Evolutionary conservation across 176 grass and related monocot species (phyloP).

Genomic region (Zizania latifolia): DNA sequence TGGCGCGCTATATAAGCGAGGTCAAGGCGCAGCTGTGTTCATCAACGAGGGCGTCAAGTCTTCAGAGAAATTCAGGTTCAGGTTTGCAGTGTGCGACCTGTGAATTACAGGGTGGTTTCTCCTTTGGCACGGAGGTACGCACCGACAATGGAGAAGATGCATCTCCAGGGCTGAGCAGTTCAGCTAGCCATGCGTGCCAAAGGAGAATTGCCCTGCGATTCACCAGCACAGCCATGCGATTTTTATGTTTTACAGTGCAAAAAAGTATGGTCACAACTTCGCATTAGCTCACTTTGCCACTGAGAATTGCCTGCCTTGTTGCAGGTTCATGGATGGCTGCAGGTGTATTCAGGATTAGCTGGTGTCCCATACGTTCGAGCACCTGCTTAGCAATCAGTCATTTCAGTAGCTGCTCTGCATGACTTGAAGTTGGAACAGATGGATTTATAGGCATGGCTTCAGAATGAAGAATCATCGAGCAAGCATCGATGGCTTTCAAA

Average conservation of each 20-base stretch:
- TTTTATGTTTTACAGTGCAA: too few species aligned
- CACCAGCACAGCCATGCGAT: background rate
- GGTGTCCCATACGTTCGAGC: too few species aligned
- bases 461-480: background rate
- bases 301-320: background rate
- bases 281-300: too few species aligned
- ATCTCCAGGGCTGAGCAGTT: too few species aligned
- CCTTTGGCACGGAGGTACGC: conserved; percentile 51
- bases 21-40: background rate
- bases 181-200: conserved; percentile 33
- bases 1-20: conserved; percentile 30
- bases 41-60: background rate
- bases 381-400: background rate
- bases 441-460: background rate
- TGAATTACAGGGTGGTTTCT: conserved; percentile 56
- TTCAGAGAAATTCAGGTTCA: background rate
- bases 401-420: background rate
- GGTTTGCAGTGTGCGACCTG: background rate
- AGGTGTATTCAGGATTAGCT: background rate
- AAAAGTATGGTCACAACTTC: too few species aligned
- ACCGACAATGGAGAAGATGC: too few species aligned
- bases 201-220: conserved; percentile 74
- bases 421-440: background rate
- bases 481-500: background rate
- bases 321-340: too few species aligned